Evolutionary conservation across 495 filamentous ascomycete species (phyloP).

Genomic region (Penicillium odoratum): DNA sequence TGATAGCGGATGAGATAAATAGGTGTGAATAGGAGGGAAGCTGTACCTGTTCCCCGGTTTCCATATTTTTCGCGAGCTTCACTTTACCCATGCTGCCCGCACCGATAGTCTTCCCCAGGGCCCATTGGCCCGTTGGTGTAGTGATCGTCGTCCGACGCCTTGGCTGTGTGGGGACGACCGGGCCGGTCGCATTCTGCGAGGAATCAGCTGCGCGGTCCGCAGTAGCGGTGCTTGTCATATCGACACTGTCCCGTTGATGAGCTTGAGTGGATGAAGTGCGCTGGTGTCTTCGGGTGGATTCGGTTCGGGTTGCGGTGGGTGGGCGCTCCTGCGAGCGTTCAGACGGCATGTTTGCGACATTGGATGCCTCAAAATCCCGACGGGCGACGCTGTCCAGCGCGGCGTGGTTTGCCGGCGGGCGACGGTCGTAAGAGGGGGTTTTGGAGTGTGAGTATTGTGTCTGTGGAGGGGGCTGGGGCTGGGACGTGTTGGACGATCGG

Average conservation of each 20-base stretch:
- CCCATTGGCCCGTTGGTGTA: conserved; percentile 83
- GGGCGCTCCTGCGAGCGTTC: conserved; percentile 52
- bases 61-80: conserved; percentile 79
- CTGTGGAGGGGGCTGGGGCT: conserved; percentile 38
- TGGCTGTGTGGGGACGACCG: conserved; percentile 45
- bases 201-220: conserved; percentile 41
- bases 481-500: conserved; percentile 42
- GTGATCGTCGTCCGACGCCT: conserved; percentile 80
- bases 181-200: conserved; percentile 45
- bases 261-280: conserved; percentile 47
- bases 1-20: not conserved
- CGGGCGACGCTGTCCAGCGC: conserved; percentile 55
- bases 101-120: conserved; percentile 94
- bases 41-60: conserved; percentile 77
- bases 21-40: not conserved
- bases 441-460: conserved; percentile 47
- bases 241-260: conserved; percentile 52
- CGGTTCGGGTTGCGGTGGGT: conserved; percentile 50
- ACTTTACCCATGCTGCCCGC: conserved; percentile 98
- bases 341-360: conserved; percentile 48
- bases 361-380: conserved; percentile 58
- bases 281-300: conserved; percentile 46
- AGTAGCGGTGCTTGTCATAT: conserved; percentile 52
- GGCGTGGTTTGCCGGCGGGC: conserved; percentile 51
- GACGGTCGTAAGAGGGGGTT: conserved; percentile 51